Conservation (phyloP, 2,329 filamentous ascomycete genomes). For the Juglanconis sp. region DNA sequence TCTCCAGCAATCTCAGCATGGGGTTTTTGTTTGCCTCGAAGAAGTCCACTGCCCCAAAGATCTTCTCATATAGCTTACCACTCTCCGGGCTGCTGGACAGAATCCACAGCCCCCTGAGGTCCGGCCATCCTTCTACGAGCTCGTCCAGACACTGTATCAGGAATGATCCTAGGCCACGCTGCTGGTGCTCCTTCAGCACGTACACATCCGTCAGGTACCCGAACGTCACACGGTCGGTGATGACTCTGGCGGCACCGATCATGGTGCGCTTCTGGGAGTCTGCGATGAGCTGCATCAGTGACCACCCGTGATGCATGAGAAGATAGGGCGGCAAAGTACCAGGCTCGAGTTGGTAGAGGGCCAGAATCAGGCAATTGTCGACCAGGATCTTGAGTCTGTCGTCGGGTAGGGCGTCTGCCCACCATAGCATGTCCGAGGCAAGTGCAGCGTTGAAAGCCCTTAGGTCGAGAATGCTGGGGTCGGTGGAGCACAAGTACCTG, state of each 20-base stretch:
- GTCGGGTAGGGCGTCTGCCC: constrained; percentile 52
- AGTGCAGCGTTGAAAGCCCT: constrained; percentile 54
- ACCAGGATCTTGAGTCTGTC: constrained; percentile 49
- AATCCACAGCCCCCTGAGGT: constrained; percentile 58
- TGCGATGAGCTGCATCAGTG: not conserved
- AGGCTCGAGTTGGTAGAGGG: constrained; percentile 42
- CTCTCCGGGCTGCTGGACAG: constrained; percentile 39
- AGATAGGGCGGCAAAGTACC: not conserved
- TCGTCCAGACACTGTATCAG: constrained; percentile 60
- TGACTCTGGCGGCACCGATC: constrained; percentile 59
- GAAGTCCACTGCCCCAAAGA: constrained; percentile 38
- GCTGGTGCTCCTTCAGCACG: constrained; percentile 56
- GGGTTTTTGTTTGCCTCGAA: constrained; percentile 1
- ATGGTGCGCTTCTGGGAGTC: constrained; percentile 18
- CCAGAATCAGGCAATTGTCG: constrained; percentile 57
- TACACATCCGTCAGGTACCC: constrained; percentile 70
- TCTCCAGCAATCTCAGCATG: constrained; percentile 33
- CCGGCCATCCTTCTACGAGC: constrained; percentile 51
- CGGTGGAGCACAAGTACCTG: constrained; percentile 59
- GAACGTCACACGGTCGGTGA: constrained; percentile 68
- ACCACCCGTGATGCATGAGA: not conserved
- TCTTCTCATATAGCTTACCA: constrained; percentile 44
- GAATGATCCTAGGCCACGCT: constrained; percentile 62
- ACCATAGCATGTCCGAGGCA: constrained; percentile 56
- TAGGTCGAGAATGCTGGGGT: constrained; percentile 52